These are phyloP conservation scores for Cutaneotrichosporon dermatis DNA, from an alignment of 1,284 basidiomycete genomes.

Conservation along the genomic window DNA sequence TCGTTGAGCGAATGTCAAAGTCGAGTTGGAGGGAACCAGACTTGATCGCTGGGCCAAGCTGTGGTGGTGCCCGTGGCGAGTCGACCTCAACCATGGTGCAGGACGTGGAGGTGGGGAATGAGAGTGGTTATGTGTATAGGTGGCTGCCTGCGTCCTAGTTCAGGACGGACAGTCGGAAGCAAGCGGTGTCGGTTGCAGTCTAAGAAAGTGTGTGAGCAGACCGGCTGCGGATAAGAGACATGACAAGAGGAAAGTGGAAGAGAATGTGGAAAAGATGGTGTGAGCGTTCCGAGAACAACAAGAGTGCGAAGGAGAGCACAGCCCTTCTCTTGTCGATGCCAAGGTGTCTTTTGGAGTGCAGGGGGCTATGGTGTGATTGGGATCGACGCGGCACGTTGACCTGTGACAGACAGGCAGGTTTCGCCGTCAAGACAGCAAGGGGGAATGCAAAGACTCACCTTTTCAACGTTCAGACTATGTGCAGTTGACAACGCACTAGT, in stretches of 20 bases:
- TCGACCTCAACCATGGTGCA: slow-evolving; percentile 9
- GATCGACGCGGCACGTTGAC: no score
- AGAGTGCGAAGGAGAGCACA: no score
- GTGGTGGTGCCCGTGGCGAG: slow-evolving; percentile 7
- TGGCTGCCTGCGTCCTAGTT: neutral
- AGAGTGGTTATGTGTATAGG: neutral
- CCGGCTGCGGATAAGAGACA: neutral
- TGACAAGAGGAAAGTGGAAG: neutral
- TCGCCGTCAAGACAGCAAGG: no score
- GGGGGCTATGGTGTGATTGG: no score
- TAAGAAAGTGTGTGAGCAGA: neutral
- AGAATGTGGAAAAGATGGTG: neutral
- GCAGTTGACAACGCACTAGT: no score
- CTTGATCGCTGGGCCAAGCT: slow-evolving; percentile 6
- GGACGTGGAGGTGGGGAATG: neutral
- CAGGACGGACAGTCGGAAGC: neutral
- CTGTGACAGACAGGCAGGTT: no score
- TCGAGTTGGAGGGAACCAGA: slow-evolving; percentile 1
- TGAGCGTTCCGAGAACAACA: no score
- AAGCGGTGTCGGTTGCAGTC: neutral
- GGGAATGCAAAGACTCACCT: no score
- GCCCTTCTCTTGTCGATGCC: no score
- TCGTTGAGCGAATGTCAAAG: slow-evolving; percentile 2
- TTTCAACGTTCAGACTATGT: no score
- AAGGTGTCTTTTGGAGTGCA: no score